A percentile compares a stretch with the other conserved stretches of the same genome.
Conservation (phyloP, 2,329 filamentous ascomycete genomes). For the Diaporthe velutina region DNA sequence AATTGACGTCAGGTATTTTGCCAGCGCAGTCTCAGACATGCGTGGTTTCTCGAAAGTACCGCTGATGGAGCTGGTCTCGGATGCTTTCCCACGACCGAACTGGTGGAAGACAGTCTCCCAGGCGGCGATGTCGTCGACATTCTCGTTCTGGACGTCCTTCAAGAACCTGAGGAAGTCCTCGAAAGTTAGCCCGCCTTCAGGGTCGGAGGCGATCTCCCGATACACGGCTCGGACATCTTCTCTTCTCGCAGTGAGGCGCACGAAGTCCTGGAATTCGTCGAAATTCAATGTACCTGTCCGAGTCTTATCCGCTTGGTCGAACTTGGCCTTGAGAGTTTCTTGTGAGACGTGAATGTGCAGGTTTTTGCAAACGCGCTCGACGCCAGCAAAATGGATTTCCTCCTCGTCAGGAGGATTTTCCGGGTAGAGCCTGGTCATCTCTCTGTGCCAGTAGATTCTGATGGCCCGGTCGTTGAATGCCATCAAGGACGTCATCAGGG, state of each 20-base stretch:
- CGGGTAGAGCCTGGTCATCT: constrained; percentile 78
- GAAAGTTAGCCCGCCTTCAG: constrained; percentile 75
- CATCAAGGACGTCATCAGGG: constrained; percentile 90
- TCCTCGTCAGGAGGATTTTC: constrained; percentile 69
- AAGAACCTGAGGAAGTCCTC: constrained; percentile 84
- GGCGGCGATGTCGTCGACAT: constrained; percentile 74
- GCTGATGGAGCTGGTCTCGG: constrained; percentile 47
- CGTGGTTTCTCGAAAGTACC: constrained; percentile 61
- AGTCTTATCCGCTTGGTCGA: constrained; percentile 78
- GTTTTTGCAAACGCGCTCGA: constrained; percentile 87
- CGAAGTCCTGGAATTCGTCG: constrained; percentile 84
- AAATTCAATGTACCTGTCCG: constrained; percentile 79
- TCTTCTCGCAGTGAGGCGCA: constrained; percentile 85
- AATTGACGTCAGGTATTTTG: constrained; percentile 80
- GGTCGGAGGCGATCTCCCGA: constrained; percentile 68
- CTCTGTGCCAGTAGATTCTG: constrained; percentile 85
- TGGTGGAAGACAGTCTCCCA: constrained; percentile 83
- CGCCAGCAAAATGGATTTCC: constrained; percentile 80
- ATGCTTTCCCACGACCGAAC: constrained; percentile 66
- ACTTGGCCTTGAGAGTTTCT: constrained; percentile 79
- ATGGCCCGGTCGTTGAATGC: constrained; percentile 87
- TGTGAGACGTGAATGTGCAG: constrained; percentile 92
- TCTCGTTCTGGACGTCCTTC: constrained; percentile 78
- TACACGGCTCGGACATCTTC: constrained; percentile 85
- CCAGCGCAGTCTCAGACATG: constrained; percentile 85